phyloP scores from a whole-genome alignment of 78 protist species.

The Dictyostelium firmibasis region DNA sequence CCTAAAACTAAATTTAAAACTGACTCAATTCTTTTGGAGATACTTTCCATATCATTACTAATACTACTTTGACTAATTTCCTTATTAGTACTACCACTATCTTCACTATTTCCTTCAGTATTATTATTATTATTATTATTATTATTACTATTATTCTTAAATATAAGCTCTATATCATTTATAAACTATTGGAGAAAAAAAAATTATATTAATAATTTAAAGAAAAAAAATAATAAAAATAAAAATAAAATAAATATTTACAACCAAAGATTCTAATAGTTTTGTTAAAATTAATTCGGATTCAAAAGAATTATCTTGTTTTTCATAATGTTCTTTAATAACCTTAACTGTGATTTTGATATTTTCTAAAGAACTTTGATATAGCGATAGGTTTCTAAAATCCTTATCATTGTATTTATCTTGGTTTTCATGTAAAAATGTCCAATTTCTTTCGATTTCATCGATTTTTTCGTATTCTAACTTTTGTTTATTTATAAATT shows the following conservation, averaged over 20 bases:
- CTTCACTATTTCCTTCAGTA: background rate
- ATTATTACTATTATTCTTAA: background rate
- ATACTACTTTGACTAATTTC: background rate
- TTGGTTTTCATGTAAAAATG: slow-evolving; percentile 22
- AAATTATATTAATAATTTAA: background rate
- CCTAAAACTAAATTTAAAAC: background rate
- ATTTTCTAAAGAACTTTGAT: slow-evolving; percentile 2
- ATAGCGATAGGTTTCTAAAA: background rate
- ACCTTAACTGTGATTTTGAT: slow-evolving; percentile 3
- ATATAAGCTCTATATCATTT: slow-evolving; percentile 16
- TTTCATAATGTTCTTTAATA: slow-evolving; percentile 30
- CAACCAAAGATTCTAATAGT: slow-evolving; percentile 28
- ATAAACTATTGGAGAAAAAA: background rate
- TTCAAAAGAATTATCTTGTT: slow-evolving; percentile 19
- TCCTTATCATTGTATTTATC: background rate
- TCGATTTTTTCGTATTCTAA: slow-evolving; percentile 51
- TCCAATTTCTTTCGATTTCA: slow-evolving; percentile 74
- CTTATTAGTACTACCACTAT: background rate
- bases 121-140: background rate
- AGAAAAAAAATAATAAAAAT: background rate
- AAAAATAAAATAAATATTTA: background rate
- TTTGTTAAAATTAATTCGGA: slow-evolving; percentile 54
- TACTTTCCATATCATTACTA: background rate
- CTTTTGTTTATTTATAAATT: slow-evolving; percentile 36
- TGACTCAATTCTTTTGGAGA: background rate